Evolutionary conservation across 2,329 filamentous ascomycete species (phyloP).

Genomic region (Thelonectria olida): DNA sequence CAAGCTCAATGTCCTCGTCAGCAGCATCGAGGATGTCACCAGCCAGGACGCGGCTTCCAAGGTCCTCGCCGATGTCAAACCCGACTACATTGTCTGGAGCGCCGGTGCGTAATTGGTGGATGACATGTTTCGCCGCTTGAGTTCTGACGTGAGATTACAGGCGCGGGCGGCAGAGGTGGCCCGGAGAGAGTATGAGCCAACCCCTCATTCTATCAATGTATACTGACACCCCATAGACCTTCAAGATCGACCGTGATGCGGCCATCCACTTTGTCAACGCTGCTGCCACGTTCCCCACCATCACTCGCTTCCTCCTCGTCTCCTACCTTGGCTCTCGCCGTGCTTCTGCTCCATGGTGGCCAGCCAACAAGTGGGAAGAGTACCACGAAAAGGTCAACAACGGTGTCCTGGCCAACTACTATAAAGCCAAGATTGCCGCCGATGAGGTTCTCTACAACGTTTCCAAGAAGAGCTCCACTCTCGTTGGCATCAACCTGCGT

Average conservation of each 20-base stretch:
- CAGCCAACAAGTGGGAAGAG: conserved; percentile 58
- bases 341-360: conserved; percentile 64
- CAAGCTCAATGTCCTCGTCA: conserved; percentile 74
- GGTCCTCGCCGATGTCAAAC: conserved; percentile 68
- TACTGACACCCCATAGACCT: conserved; percentile 53
- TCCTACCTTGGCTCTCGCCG: conserved; percentile 68
- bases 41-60: conserved; percentile 67
- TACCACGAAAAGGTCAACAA: conserved; percentile 52
- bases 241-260: conserved; percentile 70
- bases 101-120: conserved; percentile 59
- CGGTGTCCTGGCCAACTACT: conserved; percentile 60
- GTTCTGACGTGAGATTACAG: conserved; percentile 42
- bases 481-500: conserved; percentile 63
- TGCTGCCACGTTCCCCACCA: conserved; percentile 59
- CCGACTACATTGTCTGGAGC: conserved; percentile 75
- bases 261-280: conserved; percentile 70
- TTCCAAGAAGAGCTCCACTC: conserved; percentile 50
- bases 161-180: conserved; percentile 68
- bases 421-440: conserved; percentile 67
- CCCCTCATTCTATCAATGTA: neutral
- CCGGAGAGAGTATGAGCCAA: conserved; percentile 53
- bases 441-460: conserved; percentile 65
- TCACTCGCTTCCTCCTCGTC: conserved; percentile 72
- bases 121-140: neutral
- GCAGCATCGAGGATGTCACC: conserved; percentile 76